Evolutionary conservation across 192 early-diverging fungal genomes (phyloP).

Genomic region (Coemansia erecta): DNA sequence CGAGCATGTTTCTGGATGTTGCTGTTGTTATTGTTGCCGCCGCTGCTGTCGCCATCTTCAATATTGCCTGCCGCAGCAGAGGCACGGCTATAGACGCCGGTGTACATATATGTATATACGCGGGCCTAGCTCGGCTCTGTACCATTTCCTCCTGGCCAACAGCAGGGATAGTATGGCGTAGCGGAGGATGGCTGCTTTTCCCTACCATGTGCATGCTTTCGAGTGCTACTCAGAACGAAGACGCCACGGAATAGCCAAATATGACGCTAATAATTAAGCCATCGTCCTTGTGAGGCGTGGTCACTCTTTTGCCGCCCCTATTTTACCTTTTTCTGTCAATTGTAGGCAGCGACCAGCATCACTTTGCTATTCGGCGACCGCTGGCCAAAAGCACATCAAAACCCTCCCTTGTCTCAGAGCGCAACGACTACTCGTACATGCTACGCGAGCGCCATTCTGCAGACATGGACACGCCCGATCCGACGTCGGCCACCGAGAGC

Average conservation of each 20-base stretch:
- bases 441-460: slow-evolving; percentile 37
- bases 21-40: too few species aligned
- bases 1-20: too few species aligned
- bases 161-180: too few species aligned
- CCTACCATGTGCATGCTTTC: neutral
- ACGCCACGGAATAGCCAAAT: slow-evolving; percentile 6
- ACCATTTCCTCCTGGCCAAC: too few species aligned
- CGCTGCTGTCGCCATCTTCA: too few species aligned
- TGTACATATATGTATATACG: too few species aligned
- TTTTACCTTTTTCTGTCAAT: neutral
- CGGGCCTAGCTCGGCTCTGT: too few species aligned
- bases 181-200: neutral
- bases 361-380: slow-evolving; percentile 1
- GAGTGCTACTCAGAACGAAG: slow-evolving; percentile 7
- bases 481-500: slow-evolving; percentile 3
- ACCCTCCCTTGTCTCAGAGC: slow-evolving; percentile 10
- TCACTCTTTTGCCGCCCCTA: too few species aligned
- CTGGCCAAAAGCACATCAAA: slow-evolving; percentile 19
- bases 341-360: slow-evolving; percentile 16
- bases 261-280: slow-evolving; percentile 5
- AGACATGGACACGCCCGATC: slow-evolving; percentile 8
- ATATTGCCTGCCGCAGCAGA: too few species aligned
- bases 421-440: slow-evolving; percentile 52
- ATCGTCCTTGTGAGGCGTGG: neutral
- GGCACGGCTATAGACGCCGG: too few species aligned